Evolutionary conservation across 208 protist genomes (phyloP).

Genomic region (Plasmodiophora brassicae): DNA sequence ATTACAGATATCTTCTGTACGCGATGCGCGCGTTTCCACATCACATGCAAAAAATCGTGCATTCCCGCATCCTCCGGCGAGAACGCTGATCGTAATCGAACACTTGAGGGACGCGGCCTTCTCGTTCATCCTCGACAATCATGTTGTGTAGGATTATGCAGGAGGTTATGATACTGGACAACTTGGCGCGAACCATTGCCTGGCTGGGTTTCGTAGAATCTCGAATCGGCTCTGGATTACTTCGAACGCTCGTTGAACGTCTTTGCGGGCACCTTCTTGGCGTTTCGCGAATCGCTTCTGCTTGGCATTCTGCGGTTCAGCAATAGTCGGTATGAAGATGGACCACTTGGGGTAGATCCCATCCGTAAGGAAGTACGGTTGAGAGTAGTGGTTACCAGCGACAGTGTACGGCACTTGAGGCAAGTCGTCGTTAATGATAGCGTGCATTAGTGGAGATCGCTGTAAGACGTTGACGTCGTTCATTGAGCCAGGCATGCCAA

Average conservation of each 20-base stretch:
- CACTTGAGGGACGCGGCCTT: no score
- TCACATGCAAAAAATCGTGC: no score
- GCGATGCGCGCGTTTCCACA: no score
- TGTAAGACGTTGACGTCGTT: slow-evolving; percentile 29
- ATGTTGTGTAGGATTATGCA: no score
- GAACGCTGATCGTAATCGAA: no score
- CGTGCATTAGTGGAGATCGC: neutral
- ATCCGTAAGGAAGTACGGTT: neutral
- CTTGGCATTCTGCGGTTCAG: neutral
- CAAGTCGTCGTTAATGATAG: neutral
- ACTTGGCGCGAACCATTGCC: no score
- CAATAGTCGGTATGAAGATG: neutral
- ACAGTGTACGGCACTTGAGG: neutral
- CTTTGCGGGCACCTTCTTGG: neutral
- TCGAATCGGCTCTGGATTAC: neutral
- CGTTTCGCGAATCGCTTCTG: neutral
- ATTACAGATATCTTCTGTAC: no score
- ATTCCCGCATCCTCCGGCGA: no score
- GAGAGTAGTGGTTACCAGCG: neutral
- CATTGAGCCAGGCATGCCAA: neutral
- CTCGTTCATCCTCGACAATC: no score
- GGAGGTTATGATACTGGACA: no score
- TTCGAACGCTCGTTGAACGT: neutral
- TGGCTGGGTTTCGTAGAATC: no score
- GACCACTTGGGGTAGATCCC: neutral